A percentile compares a stretch with the other conserved stretches of the same genome.
Evolutionary conservation across 176 grass and related monocot species (phyloP).

Genomic region (Oryza brachyantha): DNA sequence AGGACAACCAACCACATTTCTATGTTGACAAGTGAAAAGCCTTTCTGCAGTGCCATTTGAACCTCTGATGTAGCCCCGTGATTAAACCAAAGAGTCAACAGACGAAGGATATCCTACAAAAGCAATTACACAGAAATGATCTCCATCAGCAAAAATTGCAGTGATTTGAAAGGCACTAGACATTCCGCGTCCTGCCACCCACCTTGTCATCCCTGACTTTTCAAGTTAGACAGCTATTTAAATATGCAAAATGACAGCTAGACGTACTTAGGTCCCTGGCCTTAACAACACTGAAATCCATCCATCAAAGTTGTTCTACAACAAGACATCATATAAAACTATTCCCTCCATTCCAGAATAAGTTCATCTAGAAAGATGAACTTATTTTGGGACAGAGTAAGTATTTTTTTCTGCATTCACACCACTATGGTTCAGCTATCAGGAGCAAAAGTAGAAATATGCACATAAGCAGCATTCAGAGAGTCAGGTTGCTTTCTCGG

Average conservation of each 20-base stretch:
- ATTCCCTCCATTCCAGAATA: too few species aligned
- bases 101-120: slow-evolving; percentile 93
- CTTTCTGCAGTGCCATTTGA: slow-evolving; percentile 82
- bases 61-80: slow-evolving; percentile 82
- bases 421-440: background rate
- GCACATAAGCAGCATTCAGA: background rate
- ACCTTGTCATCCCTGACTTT: background rate
- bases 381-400: too few species aligned
- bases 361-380: too few species aligned
- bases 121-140: slow-evolving; percentile 30
- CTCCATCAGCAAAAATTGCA: background rate
- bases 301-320: background rate
- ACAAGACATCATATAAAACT: background rate
- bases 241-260: background rate
- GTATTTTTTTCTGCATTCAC: background rate
- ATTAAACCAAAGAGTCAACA: slow-evolving; percentile 98
- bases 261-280: background rate
- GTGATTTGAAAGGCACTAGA: background rate
- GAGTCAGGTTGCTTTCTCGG: background rate
- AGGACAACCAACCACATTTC: slow-evolving; percentile 99
- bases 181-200: background rate
- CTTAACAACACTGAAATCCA: background rate
- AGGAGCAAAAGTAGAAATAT: background rate
- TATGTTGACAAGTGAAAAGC: slow-evolving; percentile 94
- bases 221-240: background rate